Base-by-base conservation (phyloP, 495 filamentous ascomycete species). In the Podospora comata region DNA sequence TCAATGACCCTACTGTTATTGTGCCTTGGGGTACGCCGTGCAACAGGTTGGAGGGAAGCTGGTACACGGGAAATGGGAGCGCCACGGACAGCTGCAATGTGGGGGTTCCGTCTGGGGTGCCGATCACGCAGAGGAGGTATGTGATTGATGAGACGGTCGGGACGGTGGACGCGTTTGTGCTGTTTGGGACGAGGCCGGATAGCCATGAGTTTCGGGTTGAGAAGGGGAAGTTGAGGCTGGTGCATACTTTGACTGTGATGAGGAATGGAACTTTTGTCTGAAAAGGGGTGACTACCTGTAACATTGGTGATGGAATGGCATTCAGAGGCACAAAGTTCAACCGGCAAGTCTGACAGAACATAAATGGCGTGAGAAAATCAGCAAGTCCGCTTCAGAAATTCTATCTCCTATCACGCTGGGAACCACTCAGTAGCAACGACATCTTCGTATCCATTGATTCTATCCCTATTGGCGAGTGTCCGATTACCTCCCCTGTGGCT, bases 11-110 rank as follows among this genome's bases (percentile, higher is more conserved):
- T n/a, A 78, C 54, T n/a, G 72, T 81, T 4, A 72, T 72, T 13
- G 82, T 83, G 2, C 82, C 82, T 0, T 82, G 76, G 62, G 81
- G 81, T 1, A 81, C 74, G 11, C 83, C 82, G 23, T 85, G 82
- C 61, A 77, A 82, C 3, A 74, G 82, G 3, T 76, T 85, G 56
- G 82, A 85, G 67, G 82, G 82, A 5, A 82, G 82, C 23, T 71
- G 71, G 11, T 84, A 84, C 69, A 79, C 78, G 0, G 77, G 73
- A 73, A 77, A 57, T 69, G 70, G 0, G 11, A 62, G 73, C 0
- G 65, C 68, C 7, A 74, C 75, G 13, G 69, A 69, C 1, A 75
- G 72, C 48, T 81, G 79, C 64, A 74, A 78, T 30, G 78, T 81
- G 2, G 79, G 79, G 11, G 74, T 81, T 59, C 73, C 75, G 18